Conservation (phyloP, 352 stramenopile species). For the Pythium periplocum region DNA sequence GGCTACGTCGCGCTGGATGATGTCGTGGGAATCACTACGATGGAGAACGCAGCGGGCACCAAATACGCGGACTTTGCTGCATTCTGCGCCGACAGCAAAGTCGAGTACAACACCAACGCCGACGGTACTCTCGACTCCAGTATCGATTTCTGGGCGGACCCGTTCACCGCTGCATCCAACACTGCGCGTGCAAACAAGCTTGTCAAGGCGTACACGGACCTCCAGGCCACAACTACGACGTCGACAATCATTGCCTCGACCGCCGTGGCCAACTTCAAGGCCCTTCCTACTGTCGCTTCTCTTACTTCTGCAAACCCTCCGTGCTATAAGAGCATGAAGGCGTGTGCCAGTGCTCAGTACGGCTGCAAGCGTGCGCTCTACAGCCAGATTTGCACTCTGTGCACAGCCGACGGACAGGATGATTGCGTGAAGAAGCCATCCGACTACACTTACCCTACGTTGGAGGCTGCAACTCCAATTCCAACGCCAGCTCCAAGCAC, state of each 20-base stretch:
- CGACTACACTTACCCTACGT: slow-evolving; percentile 35
- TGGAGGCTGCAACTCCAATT: slow-evolving; percentile 5
- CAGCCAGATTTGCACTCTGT: slow-evolving; percentile 54
- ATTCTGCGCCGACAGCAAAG: slow-evolving; percentile 48
- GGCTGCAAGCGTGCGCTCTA: slow-evolving; percentile 60
- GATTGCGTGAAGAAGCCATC: slow-evolving; percentile 21
- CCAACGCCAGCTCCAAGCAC: neutral
- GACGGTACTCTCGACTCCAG: slow-evolving; percentile 28
- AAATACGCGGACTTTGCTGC: slow-evolving; percentile 59
- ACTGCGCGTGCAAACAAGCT: slow-evolving; percentile 31
- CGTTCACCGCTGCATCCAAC: slow-evolving; percentile 43
- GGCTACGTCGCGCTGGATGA: slow-evolving; percentile 71
- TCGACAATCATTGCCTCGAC: slow-evolving; percentile 28
- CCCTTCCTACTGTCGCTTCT: slow-evolving; percentile 32
- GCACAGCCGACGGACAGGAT: slow-evolving; percentile 10
- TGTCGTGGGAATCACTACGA: slow-evolving; percentile 65
- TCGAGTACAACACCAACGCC: slow-evolving; percentile 52
- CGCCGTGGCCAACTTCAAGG: slow-evolving; percentile 32
- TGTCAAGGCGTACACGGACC: slow-evolving; percentile 35
- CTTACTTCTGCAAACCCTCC: slow-evolving; percentile 43
- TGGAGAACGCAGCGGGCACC: slow-evolving; percentile 28
- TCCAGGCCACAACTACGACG: slow-evolving; percentile 9
- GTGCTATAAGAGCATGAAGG: slow-evolving; percentile 61
- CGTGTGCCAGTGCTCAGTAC: slow-evolving; percentile 34
- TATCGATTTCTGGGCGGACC: slow-evolving; percentile 61